A percentile compares a stretch with the other conserved stretches of the same genome.
Evolutionary conservation across 805 yeast genomes (phyloP).

Genomic region (Metschnikowia anglica): DNA sequence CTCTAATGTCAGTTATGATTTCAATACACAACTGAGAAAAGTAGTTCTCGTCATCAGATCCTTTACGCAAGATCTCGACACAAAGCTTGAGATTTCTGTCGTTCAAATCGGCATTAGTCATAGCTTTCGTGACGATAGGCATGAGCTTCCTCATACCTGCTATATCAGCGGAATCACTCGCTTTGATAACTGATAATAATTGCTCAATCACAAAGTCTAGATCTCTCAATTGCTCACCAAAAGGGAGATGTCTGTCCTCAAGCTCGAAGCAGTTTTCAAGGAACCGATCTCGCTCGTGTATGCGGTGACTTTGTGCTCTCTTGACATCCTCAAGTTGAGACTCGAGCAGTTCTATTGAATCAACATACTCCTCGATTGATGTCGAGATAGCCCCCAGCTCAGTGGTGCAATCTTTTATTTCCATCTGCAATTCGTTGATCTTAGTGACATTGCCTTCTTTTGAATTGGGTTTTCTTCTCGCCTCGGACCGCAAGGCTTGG

Average conservation of each 20-base stretch:
- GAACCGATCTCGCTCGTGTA: constrained; percentile 14
- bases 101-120: constrained; percentile 55
- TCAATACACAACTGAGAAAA: constrained; percentile 84
- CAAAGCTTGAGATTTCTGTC: constrained; percentile 55
- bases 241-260: constrained; percentile 27
- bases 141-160: constrained; percentile 81
- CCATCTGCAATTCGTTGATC: constrained; percentile 10
- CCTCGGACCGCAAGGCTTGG: constrained; percentile 6
- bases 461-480: constrained; percentile 4
- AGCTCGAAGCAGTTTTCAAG: constrained; percentile 13
- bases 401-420: constrained; percentile 12
- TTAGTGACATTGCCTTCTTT: constrained; percentile 4
- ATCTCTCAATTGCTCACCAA: constrained; percentile 51
- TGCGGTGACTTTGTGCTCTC: constrained; percentile 16
- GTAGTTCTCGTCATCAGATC: constrained; percentile 79
- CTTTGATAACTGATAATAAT: constrained; percentile 60
- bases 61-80: constrained; percentile 62
- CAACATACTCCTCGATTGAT: constrained; percentile 9
- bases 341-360: constrained; percentile 9
- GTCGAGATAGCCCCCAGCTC: constrained; percentile 10
- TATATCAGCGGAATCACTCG: constrained; percentile 86
- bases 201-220: constrained; percentile 75
- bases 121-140: constrained; percentile 45
- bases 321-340: constrained; percentile 10
- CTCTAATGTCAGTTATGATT: constrained; percentile 80